phyloP scores from a whole-genome alignment of 805 yeast genomes.

The Hanseniaspora valbyensis region DNA sequence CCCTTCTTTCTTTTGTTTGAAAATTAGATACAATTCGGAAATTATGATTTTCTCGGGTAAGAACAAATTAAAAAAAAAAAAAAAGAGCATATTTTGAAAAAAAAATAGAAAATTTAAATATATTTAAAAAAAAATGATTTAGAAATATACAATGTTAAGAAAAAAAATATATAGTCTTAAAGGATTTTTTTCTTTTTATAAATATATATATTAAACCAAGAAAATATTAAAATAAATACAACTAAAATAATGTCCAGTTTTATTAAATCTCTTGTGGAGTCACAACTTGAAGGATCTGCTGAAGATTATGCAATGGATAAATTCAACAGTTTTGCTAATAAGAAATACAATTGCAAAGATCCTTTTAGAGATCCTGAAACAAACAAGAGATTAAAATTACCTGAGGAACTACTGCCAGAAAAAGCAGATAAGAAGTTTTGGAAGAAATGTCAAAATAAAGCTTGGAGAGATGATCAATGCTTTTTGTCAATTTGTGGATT shows the following conservation, averaged over 20 bases:
- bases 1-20: too few species aligned
- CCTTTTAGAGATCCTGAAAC: slow-evolving; percentile 55
- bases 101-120: too few species aligned
- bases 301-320: slow-evolving; percentile 12
- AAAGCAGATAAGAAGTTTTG: slow-evolving; percentile 54
- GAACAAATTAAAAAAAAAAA: too few species aligned
- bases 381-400: slow-evolving; percentile 46
- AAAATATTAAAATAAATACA: background rate
- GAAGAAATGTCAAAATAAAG: slow-evolving; percentile 62
- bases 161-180: too few species aligned
- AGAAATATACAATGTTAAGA: too few species aligned
- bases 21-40: too few species aligned
- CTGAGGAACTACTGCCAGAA: slow-evolving; percentile 38
- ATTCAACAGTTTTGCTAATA: slow-evolving; percentile 7
- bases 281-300: slow-evolving; percentile 1
- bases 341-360: slow-evolving; percentile 29
- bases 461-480: slow-evolving; percentile 82
- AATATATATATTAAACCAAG: too few species aligned
- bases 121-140: too few species aligned
- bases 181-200: too few species aligned
- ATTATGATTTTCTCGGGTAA: too few species aligned
- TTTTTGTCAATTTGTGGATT: slow-evolving; percentile 49
- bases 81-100: too few species aligned
- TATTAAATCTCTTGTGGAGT: background rate
- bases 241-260: background rate